phyloP scores from a whole-genome alignment of 495 filamentous ascomycete genomes.

The Xylaria grammica region DNA sequence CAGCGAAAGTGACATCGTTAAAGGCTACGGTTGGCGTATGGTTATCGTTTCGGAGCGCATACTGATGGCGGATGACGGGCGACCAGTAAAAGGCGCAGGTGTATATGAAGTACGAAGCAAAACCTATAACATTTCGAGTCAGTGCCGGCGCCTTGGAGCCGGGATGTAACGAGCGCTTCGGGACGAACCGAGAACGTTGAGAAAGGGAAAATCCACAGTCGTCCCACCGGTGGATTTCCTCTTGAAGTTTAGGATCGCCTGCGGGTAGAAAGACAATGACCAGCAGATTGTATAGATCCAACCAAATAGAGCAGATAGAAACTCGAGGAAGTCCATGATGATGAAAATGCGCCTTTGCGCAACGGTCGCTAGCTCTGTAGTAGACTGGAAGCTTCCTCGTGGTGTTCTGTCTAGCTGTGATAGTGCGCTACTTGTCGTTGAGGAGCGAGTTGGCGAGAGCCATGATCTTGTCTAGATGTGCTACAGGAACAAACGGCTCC shows the following conservation, averaged over 20 bases:
- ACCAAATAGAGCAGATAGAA: constrained; percentile 60
- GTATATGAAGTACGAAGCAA: constrained; percentile 77
- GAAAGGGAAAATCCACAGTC: constrained; percentile 81
- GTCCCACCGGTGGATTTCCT: constrained; percentile 80
- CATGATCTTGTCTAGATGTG: constrained; percentile 7
- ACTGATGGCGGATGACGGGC: constrained; percentile 75
- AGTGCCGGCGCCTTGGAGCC: constrained; percentile 45
- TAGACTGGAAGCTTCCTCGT: not conserved
- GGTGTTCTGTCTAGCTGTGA: not conserved
- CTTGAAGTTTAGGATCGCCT: constrained; percentile 75
- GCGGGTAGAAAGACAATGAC: constrained; percentile 92
- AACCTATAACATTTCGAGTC: constrained; percentile 55
- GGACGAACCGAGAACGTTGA: constrained; percentile 76
- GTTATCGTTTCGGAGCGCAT: constrained; percentile 76
- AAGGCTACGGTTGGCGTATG: constrained; percentile 81
- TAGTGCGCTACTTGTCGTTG: not conserved
- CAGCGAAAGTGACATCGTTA: constrained; percentile 88
- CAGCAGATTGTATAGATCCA: constrained; percentile 73
- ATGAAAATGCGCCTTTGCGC: not conserved
- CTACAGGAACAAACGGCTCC: not conserved
- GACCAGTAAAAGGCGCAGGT: constrained; percentile 78
- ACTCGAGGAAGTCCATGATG: constrained; percentile 40
- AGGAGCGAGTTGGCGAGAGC: not conserved
- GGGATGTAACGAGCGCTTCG: constrained; percentile 33
- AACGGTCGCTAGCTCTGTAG: not conserved